Base-by-base conservation (phyloP, 2,329 filamentous ascomycete species). In the Ilyonectria destructans region DNA sequence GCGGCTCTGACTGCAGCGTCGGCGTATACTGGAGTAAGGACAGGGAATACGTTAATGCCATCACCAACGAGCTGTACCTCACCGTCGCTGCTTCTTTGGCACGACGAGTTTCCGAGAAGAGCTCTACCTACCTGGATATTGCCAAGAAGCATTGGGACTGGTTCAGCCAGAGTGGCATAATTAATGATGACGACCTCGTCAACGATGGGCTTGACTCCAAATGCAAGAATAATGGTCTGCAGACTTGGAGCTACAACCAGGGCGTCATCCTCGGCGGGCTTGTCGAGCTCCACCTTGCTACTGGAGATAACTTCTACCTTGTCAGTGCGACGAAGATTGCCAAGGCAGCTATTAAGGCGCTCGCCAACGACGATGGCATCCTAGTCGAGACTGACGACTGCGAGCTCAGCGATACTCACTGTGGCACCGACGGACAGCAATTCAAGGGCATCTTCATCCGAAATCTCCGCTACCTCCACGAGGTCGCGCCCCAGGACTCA, bases 361-460 rank as follows among this genome's bases (percentile, higher is more conserved):
- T 89, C 6, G 77, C 84, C 4, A 82, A 86, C 67, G 64, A 78
- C 0, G 78, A 84, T 59, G 84, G 85, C 12, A 82, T 90, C 29
- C 79, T 91, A 5, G 69, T 77, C 15, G 81, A 83, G 73, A 73
- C 75, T 9, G 80, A 79, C 68, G 71, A 77, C 40, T 83, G 81
- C 64, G 81, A 82, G 67, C 74, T 77, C 19, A 65, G 71, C 15
- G 58, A 70, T 9, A 78, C 78, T 46, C 71, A 82, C 70, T 88
- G 84, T 61, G 83, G 82, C 12, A 77, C 75, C 19, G 87, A 90
- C 67, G 86, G 84, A 1, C 84, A 88, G 37, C 89, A 92, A 74
- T 94, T 94, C 85, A 94, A 94, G 79, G 92, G 92, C 4, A 84
- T 93, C 40, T 93, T 93, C 70, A 84, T 88, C 17, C 86, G 91